A percentile compares a stretch with the other conserved stretches of the same genome.
These are phyloP conservation scores for Exophiala lecanii-corni DNA, from an alignment of 2,329 filamentous ascomycete species.

Conservation along the genomic window DNA sequence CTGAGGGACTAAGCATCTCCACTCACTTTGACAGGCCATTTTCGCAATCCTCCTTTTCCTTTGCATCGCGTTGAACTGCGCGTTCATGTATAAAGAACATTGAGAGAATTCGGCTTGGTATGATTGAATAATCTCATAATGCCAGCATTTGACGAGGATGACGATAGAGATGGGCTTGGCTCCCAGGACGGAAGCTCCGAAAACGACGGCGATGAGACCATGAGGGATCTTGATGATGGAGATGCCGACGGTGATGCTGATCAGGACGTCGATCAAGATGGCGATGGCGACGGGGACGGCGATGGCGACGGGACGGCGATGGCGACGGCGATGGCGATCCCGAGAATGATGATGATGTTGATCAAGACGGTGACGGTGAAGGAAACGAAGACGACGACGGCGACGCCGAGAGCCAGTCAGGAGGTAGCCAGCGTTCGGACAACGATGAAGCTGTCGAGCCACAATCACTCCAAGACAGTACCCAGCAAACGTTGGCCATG, in stretches of 20 bases:
- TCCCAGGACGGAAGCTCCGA: slow-evolving; percentile 47
- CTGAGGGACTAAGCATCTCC: too few relatives aligned
- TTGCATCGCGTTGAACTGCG: too few relatives aligned
- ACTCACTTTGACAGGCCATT: too few relatives aligned
- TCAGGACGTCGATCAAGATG: slow-evolving; percentile 39
- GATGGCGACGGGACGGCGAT: slow-evolving; percentile 36
- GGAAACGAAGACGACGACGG: slow-evolving; percentile 47
- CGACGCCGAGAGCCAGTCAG: slow-evolving; percentile 36
- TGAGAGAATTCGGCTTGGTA: too few relatives aligned
- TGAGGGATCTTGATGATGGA: slow-evolving; percentile 38
- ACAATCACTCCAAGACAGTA: slow-evolving; percentile 32
- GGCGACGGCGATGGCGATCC: slow-evolving; percentile 35
- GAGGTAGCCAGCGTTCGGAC: slow-evolving; percentile 38
- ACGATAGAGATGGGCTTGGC: slow-evolving; percentile 32
- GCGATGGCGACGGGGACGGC: slow-evolving; percentile 35
- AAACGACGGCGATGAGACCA: slow-evolving; percentile 41
- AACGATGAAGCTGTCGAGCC: slow-evolving; percentile 38
- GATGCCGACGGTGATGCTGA: slow-evolving; percentile 38
- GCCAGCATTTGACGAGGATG: slow-evolving; percentile 35
- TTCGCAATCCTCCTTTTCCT: too few relatives aligned
- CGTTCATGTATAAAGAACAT: too few relatives aligned
- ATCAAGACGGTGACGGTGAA: slow-evolving; percentile 41
- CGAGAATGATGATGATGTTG: slow-evolving; percentile 41
- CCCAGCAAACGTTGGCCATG: slow-evolving; percentile 31
- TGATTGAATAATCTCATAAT: slow-evolving; percentile 24